These are phyloP conservation scores for Eucalyptus tenuipes DNA, from an alignment of 345 rosid species.

Conservation along the genomic window DNA sequence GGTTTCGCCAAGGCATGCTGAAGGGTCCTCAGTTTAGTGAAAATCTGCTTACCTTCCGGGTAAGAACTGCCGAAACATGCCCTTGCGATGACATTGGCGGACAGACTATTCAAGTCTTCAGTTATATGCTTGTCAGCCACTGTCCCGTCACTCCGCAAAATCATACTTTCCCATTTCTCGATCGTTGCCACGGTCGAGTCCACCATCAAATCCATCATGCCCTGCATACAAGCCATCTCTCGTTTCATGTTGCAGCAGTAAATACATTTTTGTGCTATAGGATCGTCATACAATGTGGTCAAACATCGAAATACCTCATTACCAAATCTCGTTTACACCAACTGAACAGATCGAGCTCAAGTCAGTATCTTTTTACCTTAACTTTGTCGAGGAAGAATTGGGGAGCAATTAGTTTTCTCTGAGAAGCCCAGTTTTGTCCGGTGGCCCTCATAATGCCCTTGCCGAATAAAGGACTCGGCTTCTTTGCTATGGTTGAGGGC, in stretches of 20 bases:
- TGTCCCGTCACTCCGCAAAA: neutral
- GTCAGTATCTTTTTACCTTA: neutral
- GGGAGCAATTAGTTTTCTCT: slow-evolving; percentile 20
- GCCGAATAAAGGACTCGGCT: slow-evolving; percentile 4
- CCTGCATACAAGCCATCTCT: neutral
- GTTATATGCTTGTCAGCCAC: slow-evolving; percentile 4
- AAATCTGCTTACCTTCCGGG: slow-evolving; percentile 5
- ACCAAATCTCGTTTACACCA: neutral
- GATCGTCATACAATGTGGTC: neutral
- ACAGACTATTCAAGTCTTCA: slow-evolving; percentile 3
- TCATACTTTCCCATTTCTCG: neutral
- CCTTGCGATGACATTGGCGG: slow-evolving; percentile 9
- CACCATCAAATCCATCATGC: slow-evolving; percentile 10
- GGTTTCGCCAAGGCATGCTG: slow-evolving; percentile 7
- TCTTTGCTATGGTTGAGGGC: neutral
- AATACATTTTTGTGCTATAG: neutral
- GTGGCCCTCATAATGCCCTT: slow-evolving; percentile 9
- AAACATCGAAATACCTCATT: neutral
- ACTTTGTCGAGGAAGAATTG: slow-evolving; percentile 11
- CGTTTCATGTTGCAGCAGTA: neutral
- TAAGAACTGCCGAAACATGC: slow-evolving; percentile 20
- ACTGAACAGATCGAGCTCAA: neutral
- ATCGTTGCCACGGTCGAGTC: slow-evolving; percentile 1
- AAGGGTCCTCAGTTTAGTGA: neutral
- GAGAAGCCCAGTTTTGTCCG: slow-evolving; percentile 10